phyloP scores from a whole-genome alignment of 352 stramenopile genomes.

The Phytopythium oedochilum region DNA sequence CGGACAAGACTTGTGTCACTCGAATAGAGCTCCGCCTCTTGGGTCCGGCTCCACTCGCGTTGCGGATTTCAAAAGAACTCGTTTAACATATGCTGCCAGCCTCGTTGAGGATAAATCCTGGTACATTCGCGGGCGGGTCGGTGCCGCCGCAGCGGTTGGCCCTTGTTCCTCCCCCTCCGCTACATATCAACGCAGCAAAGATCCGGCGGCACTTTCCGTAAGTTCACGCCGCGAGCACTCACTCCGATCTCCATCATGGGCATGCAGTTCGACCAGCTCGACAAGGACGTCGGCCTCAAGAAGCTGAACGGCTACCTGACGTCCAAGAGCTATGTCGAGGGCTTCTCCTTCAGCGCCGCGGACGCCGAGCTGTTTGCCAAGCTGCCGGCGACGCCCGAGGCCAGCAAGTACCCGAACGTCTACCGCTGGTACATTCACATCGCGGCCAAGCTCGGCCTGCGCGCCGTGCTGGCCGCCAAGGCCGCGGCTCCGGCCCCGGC shows the following conservation, averaged over 20 bases:
- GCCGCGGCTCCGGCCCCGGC: no score
- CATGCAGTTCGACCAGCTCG: slow-evolving; percentile 59
- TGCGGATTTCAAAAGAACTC: background rate
- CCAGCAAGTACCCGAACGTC: slow-evolving; percentile 52
- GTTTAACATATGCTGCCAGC: background rate
- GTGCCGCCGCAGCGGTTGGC: background rate
- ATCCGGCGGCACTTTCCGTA: background rate
- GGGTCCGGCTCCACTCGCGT: background rate
- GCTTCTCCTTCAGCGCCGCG: slow-evolving; percentile 60
- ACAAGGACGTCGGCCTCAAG: slow-evolving; percentile 57
- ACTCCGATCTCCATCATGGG: slow-evolving; percentile 25
- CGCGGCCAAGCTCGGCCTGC: slow-evolving; percentile 48
- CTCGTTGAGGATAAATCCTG: background rate
- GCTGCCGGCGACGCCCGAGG: slow-evolving; percentile 34
- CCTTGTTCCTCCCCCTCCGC: background rate
- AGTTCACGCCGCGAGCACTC: background rate
- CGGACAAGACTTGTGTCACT: background rate
- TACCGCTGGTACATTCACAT: slow-evolving; percentile 73
- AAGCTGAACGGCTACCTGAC: slow-evolving; percentile 84
- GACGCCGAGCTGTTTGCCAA: slow-evolving; percentile 60
- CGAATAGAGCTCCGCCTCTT: background rate
- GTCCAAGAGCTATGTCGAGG: slow-evolving; percentile 74
- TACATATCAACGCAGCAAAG: background rate
- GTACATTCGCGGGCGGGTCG: background rate
- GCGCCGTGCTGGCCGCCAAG: slow-evolving; percentile 31